phyloP scores from a whole-genome alignment of 805 yeast genomes.

The Nematodospora valgi region DNA sequence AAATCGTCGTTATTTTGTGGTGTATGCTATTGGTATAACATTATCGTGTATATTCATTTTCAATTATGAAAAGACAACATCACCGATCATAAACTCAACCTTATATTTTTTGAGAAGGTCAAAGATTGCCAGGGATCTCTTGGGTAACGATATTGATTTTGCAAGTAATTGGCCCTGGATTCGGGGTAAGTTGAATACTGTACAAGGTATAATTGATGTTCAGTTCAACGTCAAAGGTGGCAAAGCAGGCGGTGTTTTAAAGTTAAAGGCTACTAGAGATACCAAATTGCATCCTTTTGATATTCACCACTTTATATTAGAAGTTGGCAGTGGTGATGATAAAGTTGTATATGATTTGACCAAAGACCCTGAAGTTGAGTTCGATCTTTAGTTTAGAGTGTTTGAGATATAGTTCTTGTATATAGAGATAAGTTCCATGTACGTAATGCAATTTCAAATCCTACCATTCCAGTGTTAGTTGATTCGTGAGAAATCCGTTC shows the following conservation, averaged over 20 bases:
- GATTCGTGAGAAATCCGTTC: too few relatives aligned
- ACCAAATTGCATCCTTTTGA: slow-evolving; percentile 47
- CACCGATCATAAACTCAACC: slow-evolving; percentile 86
- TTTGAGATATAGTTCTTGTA: not conserved
- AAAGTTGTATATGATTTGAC: slow-evolving; percentile 14
- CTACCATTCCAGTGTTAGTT: too few relatives aligned
- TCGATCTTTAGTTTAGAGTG: slow-evolving; percentile 8
- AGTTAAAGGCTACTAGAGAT: slow-evolving; percentile 70
- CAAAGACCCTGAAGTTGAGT: slow-evolving; percentile 9
- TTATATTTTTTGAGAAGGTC: slow-evolving; percentile 83
- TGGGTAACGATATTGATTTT: slow-evolving; percentile 78
- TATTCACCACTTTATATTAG: slow-evolving; percentile 30
- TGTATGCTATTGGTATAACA: slow-evolving; percentile 36
- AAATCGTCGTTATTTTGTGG: slow-evolving; percentile 51
- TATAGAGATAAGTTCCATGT: too few relatives aligned
- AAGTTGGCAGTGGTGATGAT: slow-evolving; percentile 18
- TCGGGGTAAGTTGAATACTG: slow-evolving; percentile 78
- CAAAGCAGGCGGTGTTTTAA: slow-evolving; percentile 48
- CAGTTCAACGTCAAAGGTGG: slow-evolving; percentile 68
- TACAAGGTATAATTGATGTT: slow-evolving; percentile 76
- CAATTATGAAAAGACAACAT: slow-evolving; percentile 88
- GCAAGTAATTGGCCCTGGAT: slow-evolving; percentile 84
- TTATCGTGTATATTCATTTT: slow-evolving; percentile 57
- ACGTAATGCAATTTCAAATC: too few relatives aligned
- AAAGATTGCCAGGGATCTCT: slow-evolving; percentile 50